Evolutionary conservation across 805 yeast genomes (phyloP).

Genomic region (Yarrowia alimentaria): DNA sequence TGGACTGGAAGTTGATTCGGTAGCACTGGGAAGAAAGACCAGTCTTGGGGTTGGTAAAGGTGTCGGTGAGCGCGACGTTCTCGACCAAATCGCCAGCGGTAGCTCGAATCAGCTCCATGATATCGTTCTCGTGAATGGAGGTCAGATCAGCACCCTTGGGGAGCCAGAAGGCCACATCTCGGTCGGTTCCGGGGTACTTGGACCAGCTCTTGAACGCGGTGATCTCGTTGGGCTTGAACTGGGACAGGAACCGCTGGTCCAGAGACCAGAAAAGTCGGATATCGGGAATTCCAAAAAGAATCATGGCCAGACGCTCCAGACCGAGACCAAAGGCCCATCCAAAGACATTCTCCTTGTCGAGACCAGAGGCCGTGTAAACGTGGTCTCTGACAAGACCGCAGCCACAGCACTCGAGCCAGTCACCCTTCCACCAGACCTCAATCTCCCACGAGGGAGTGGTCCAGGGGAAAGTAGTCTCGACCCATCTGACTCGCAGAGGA

Average conservation of each 20-base stretch:
- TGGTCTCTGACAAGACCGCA: conserved; percentile 85
- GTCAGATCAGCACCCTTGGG: conserved; percentile 42
- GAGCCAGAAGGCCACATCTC: conserved; percentile 94
- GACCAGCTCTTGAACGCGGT: conserved; percentile 82
- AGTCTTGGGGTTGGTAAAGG: conserved; percentile 81
- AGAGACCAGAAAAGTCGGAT: conserved; percentile 88
- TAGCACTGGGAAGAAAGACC: conserved; percentile 77
- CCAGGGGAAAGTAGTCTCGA: conserved; percentile 96
- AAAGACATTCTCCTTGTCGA: conserved; percentile 48
- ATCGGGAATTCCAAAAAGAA: conserved; percentile 91
- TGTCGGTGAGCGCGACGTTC: conserved; percentile 74
- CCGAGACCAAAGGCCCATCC: conserved; percentile 99
- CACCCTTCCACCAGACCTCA: conserved; percentile 98
- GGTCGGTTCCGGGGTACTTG: conserved; percentile 77
- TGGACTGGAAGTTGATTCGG: conserved; percentile 87
- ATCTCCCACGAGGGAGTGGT: conserved; percentile 98
- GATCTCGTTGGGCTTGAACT: conserved; percentile 66
- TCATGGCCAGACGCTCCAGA: conserved; percentile 91
- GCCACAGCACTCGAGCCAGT: conserved; percentile 97
- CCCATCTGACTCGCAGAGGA: conserved; percentile 89
- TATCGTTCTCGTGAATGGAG: conserved; percentile 75
- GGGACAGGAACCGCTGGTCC: conserved; percentile 72
- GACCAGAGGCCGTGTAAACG: conserved; percentile 71
- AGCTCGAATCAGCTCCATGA: conserved; percentile 85
- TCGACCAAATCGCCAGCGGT: conserved; percentile 87